Percentiles rank a stretch among this genome's conserved stretches.
Evolutionary conservation across 495 filamentous ascomycete species (phyloP).

Genomic region (Neurospora discreta): DNA sequence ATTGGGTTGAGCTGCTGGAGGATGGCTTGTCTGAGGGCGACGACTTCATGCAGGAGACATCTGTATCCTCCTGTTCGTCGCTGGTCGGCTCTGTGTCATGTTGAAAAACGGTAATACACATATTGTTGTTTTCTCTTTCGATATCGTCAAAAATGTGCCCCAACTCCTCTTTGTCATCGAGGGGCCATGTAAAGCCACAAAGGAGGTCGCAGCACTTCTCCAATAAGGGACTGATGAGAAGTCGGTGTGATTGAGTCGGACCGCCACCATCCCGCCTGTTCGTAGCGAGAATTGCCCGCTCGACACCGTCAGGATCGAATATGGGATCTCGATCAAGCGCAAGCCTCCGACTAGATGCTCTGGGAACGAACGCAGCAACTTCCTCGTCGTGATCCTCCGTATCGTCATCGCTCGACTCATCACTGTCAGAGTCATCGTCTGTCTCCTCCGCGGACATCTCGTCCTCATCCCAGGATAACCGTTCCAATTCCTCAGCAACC

Average conservation of each 20-base stretch:
- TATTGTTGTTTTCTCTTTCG: not conserved
- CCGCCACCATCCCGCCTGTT: not conserved
- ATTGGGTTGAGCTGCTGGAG: not conserved
- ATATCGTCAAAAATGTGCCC: not conserved
- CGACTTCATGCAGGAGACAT: not conserved
- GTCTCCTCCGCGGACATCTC: not conserved
- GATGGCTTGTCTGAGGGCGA: not conserved
- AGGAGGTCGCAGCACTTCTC: not conserved
- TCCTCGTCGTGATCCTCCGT: not conserved
- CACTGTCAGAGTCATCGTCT: not conserved
- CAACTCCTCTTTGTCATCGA: not conserved
- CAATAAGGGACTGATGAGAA: not conserved
- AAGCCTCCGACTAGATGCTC: not conserved
- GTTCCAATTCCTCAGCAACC: not conserved
- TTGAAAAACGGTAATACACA: not conserved
- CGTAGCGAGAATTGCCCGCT: not conserved
- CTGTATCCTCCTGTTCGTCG: not conserved
- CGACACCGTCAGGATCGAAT: not conserved
- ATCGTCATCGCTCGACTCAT: not conserved
- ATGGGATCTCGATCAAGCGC: not conserved
- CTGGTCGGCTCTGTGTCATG: not conserved
- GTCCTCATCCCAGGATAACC: not conserved
- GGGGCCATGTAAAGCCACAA: not conserved
- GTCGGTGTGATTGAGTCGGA: not conserved
- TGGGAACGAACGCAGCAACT: not conserved